phyloP scores from a whole-genome alignment of 345 rosid genomes.

The Eucalyptus regnans region DNA sequence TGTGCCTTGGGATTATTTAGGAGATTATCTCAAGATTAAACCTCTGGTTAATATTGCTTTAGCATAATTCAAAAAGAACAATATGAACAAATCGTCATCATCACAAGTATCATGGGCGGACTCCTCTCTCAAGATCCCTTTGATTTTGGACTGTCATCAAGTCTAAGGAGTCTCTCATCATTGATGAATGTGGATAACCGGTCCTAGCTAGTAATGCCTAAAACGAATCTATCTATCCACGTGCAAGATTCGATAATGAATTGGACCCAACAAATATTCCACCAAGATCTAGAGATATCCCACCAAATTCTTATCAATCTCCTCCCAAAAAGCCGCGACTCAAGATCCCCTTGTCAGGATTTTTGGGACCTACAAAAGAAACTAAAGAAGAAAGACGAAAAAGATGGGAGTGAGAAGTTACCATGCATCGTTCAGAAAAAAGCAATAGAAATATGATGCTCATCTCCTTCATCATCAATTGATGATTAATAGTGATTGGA shows the following conservation, averaged over 20 bases:
- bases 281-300: neutral
- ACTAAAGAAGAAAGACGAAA: too few relatives aligned
- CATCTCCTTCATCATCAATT: too few relatives aligned
- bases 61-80: too few relatives aligned
- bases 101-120: neutral
- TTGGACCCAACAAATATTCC: neutral
- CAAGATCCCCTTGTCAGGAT: neutral
- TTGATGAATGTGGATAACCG: neutral
- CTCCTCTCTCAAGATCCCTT: neutral
- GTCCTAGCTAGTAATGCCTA: neutral
- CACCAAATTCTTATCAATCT: neutral
- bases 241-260: neutral
- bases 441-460: neutral
- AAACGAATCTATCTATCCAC: neutral
- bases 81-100: rapidly evolving
- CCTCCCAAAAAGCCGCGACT: neutral
- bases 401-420: neutral
- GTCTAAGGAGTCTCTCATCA: neutral
- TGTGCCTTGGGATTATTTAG: too few relatives aligned
- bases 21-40: too few relatives aligned
- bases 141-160: too few relatives aligned
- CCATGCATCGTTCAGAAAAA: too few relatives aligned
- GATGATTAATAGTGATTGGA: neutral
- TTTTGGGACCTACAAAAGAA: neutral
- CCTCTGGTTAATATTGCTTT: too few relatives aligned